Base-by-base conservation (phyloP, 176 grass and related monocot species). In the Leersia perrieri region DNA sequence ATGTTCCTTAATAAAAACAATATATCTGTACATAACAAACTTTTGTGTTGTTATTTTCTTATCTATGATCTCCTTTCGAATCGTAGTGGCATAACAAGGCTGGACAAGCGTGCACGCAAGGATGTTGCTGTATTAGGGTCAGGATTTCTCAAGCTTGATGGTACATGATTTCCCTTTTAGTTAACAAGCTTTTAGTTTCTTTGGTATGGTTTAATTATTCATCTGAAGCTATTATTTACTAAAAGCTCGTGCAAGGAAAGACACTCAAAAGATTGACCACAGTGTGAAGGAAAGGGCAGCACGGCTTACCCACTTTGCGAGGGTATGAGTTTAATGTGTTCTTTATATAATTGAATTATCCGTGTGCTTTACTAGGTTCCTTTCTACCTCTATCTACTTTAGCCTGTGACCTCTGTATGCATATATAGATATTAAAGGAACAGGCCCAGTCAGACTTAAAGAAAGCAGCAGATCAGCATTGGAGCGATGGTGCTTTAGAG, bases 401-500 rank as follows among this genome's bases (percentile, higher is more conserved):
- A 73, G 44, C 66, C 25, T 84, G 41, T 41, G 10, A 27, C 77
- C 33, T 60, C 14, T 83, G 12, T 69, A 72, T 80, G 55, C 18
- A 68, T 78, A 65, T 86, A 66, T 30, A 95, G 95, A 85, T 83
- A 82, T 88, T 95, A 30, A 93, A 93, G 88, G 90, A 95, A 34
- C 88, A 86, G 7, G 95, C 95, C 89, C 42, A 89, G 7, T 93
- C 92, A 34, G 84, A 95, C 67, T 83, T 98, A 84, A 95, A 95
- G 93, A 94, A 83, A 93, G 92, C 90, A 67, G 95, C 95, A 73
- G 95, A 95, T 36, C 68, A 95, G 74, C 95, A 98, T 89, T 98
- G 95, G 95, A 98, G 84, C 80, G 90, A 98, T 76, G 95, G 92
- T 36, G 95, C 92, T 84, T 91, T 98, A 78, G 95, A 98, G 86